phyloP scores from a whole-genome alignment of 129 eudicot species.

The Logfia minima region DNA sequence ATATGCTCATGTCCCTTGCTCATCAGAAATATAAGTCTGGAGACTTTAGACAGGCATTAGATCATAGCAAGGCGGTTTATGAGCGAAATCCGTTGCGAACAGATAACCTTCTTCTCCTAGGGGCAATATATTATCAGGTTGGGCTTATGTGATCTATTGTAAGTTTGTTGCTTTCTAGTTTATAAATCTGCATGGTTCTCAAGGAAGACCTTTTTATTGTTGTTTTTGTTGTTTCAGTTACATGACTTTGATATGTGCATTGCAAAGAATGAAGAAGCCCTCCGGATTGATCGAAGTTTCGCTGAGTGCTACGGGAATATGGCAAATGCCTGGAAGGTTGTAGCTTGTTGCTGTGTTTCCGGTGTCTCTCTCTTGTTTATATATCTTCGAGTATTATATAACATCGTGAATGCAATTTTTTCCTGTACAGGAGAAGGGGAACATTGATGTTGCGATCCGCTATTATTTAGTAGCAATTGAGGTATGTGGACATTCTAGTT shows the following conservation, averaged over 20 bases:
- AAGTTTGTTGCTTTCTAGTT: slow-evolving; percentile 15
- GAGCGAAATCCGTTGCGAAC: slow-evolving; percentile 78
- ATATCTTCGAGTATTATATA: not conserved
- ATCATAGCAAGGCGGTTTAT: slow-evolving; percentile 81
- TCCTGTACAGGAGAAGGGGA: slow-evolving; percentile 80
- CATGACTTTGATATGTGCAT: slow-evolving; percentile 87
- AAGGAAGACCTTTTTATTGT: not conserved
- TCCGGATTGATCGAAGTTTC: slow-evolving; percentile 76
- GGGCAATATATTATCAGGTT: slow-evolving; percentile 96
- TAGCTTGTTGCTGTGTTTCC: not conserved
- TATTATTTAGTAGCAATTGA: slow-evolving; percentile 88
- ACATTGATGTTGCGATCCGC: slow-evolving; percentile 90
- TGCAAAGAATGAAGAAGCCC: slow-evolving; percentile 90
- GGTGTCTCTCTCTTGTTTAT: slow-evolving; percentile 3
- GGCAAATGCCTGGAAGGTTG: slow-evolving; percentile 99
- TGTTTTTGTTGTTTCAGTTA: slow-evolving; percentile 47
- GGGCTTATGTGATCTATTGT: slow-evolving; percentile 41
- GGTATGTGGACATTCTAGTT: slow-evolving; percentile 48
- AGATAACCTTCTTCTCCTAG: slow-evolving; percentile 87
- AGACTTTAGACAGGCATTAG: slow-evolving; percentile 85
- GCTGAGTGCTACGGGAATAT: slow-evolving; percentile 99
- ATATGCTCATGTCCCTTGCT: slow-evolving; percentile 64
- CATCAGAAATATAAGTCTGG: slow-evolving; percentile 91
- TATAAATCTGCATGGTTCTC: slow-evolving; percentile 13
- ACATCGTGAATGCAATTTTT: slow-evolving; percentile 5